Conservation (phyloP, 2,329 filamentous ascomycete genomes). For the Mycosphaerella arachidis region DNA sequence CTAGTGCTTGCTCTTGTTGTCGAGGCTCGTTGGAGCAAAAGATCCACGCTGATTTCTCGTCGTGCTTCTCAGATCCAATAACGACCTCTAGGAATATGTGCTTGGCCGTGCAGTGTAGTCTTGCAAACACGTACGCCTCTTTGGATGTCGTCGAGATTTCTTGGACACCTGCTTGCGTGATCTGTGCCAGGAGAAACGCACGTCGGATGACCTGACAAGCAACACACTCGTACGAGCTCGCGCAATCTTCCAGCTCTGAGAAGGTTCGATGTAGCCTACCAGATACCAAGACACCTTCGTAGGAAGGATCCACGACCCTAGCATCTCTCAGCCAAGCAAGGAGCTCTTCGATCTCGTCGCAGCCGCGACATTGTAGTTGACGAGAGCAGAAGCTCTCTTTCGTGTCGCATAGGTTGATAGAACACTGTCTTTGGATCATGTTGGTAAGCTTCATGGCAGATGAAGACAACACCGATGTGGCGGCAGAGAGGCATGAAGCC, state of each 20-base stretch:
- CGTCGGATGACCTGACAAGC: conserved; percentile 3
- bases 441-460: not conserved
- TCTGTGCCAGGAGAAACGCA: not conserved
- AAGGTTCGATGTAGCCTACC: not conserved
- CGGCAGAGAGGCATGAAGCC: not conserved
- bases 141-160: not conserved
- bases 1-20: not conserved
- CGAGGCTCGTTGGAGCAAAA: not conserved
- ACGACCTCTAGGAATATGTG: not conserved
- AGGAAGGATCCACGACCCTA: not conserved
- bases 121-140: not conserved
- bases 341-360: not conserved
- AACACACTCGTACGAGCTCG: not conserved
- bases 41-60: not conserved
- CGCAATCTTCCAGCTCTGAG: not conserved
- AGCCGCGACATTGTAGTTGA: not conserved
- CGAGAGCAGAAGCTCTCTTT: not conserved
- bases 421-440: not conserved
- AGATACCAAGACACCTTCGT: not conserved
- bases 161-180: not conserved
- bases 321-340: not conserved
- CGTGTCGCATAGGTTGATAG: not conserved
- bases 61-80: not conserved
- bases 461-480: not conserved
- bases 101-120: not conserved